Conservation (phyloP, 768 basidiomycete species). For the Lactifluus pinguis region DNA sequence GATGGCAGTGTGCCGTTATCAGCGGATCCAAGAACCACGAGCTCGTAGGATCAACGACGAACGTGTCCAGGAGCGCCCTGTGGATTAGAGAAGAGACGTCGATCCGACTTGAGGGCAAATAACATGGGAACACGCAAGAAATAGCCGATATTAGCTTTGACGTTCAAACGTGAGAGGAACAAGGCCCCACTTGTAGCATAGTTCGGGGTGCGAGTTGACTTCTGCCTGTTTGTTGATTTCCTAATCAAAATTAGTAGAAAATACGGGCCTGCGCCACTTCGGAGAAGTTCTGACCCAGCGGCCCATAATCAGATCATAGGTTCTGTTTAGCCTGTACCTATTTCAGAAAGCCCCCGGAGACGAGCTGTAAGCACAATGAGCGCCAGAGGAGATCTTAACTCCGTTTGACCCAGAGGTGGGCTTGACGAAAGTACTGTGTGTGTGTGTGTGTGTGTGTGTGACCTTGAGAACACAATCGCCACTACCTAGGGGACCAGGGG, state of each 20-base stretch:
- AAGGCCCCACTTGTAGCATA: neutral
- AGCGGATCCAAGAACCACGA: neutral
- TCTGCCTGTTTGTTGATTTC: neutral
- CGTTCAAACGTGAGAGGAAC: conserved; percentile 1
- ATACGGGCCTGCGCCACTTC: no score
- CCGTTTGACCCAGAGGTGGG: neutral
- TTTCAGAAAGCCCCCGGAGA: neutral
- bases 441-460: neutral
- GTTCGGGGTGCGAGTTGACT: neutral
- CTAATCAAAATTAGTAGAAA: neutral
- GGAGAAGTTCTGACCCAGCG: neutral
- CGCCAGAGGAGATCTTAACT: neutral
- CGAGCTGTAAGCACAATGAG: neutral
- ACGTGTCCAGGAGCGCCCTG: neutral
- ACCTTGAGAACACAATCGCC: neutral
- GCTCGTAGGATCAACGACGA: conserved; percentile 6
- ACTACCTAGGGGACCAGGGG: neutral
- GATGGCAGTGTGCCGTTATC: conserved; percentile 2
- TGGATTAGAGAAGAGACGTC: neutral
- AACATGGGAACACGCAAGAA: neutral
- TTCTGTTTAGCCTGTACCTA: neutral
- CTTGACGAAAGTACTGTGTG: neutral
- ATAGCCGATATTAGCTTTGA: neutral
- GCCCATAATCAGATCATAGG: neutral
- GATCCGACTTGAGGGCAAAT: neutral